phyloP scores from a whole-genome alignment of 495 filamentous ascomycete species.

The Penicillium desertorum region DNA sequence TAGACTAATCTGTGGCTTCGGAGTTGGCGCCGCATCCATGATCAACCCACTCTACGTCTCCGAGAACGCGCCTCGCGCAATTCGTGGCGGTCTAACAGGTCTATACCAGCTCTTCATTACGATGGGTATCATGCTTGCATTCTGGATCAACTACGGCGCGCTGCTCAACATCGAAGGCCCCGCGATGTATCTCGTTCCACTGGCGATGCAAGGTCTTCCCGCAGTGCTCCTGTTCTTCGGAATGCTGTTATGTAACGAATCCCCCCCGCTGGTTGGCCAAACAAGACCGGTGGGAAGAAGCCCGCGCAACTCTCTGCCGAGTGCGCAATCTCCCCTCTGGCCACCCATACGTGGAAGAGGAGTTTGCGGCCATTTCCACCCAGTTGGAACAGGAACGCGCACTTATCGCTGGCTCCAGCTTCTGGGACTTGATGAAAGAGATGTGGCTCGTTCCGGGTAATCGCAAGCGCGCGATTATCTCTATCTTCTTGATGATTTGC shows the following conservation, averaged over 20 bases:
- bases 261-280: slow-evolving; percentile 71
- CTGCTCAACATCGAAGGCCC: slow-evolving; percentile 52
- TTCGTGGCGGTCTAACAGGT: slow-evolving; percentile 67
- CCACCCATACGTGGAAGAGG: slow-evolving; percentile 65
- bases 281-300: slow-evolving; percentile 68
- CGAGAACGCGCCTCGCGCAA: slow-evolving; percentile 70
- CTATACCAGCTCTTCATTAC: slow-evolving; percentile 69
- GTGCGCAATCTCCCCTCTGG: slow-evolving; percentile 53
- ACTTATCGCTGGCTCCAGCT: slow-evolving; percentile 58
- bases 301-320: slow-evolving; percentile 52
- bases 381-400: slow-evolving; percentile 70
- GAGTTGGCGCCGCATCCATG: slow-evolving; percentile 65
- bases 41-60: slow-evolving; percentile 58
- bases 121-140: slow-evolving; percentile 64
- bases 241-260: slow-evolving; percentile 64
- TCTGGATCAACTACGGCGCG: slow-evolving; percentile 64
- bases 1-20: slow-evolving; percentile 63
- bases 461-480: slow-evolving; percentile 57
- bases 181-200: slow-evolving; percentile 63
- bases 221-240: slow-evolving; percentile 59
- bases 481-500: slow-evolving; percentile 64
- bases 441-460: slow-evolving; percentile 70
- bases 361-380: slow-evolving; percentile 61
- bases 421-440: slow-evolving; percentile 66
- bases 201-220: slow-evolving; percentile 65